phyloP scores from a whole-genome alignment of 2,329 filamentous ascomycete species.

The Diplodia intermedia region DNA sequence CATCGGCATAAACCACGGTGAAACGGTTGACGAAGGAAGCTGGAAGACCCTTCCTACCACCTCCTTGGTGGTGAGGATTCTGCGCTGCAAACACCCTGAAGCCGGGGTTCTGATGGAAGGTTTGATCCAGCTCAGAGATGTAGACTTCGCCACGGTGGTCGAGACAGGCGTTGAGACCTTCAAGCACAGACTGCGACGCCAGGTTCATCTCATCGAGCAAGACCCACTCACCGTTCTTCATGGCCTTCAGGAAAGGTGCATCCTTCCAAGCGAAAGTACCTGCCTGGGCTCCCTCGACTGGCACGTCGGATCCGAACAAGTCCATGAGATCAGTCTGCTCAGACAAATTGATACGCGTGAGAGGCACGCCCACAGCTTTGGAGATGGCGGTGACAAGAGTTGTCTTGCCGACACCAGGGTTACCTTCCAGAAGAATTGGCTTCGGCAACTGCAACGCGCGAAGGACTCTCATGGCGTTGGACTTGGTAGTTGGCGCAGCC shows the following conservation, averaged over 20 bases:
- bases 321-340: conserved; percentile 99
- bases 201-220: conserved; percentile 98
- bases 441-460: conserved; percentile 88
- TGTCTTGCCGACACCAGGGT: conserved; percentile 97
- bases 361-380: conserved; percentile 75
- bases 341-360: conserved; percentile 95
- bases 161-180: conserved; percentile 94
- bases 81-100: conserved; percentile 97
- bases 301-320: conserved; percentile 94
- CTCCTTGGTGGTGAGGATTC: conserved; percentile 96
- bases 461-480: conserved; percentile 89
- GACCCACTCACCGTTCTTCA: conserved; percentile 97
- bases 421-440: conserved; percentile 93
- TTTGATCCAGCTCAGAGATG: conserved; percentile 91
- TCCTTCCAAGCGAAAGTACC: conserved; percentile 96
- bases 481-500: conserved; percentile 84
- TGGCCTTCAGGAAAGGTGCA: conserved; percentile 91
- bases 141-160: conserved; percentile 97
- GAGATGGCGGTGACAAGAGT: conserved; percentile 88
- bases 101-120: conserved; percentile 84
- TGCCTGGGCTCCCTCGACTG: conserved; percentile 87
- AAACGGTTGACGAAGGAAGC: conserved; percentile 98
- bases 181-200: conserved; percentile 93
- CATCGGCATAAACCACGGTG: conserved; percentile 95
- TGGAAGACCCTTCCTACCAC: conserved; percentile 91